Conservation (phyloP, 495 filamentous ascomycete genomes). For the Cairneyella variabilis region DNA sequence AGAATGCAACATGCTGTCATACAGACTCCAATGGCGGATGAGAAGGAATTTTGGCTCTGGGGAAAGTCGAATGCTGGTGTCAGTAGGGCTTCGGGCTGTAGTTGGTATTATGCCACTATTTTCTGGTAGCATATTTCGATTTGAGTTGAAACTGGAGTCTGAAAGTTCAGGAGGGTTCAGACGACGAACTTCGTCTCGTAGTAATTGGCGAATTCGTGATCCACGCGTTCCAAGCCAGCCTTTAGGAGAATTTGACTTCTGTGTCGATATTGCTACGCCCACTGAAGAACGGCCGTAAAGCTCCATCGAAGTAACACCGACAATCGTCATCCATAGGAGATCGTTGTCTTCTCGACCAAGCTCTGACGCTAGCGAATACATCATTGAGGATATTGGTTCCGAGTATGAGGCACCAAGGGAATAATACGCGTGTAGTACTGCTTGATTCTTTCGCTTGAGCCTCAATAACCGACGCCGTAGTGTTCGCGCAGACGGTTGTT, state of each 20-base stretch:
- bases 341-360: conserved; percentile 96
- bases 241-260: conserved; percentile 44
- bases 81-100: conserved; percentile 80
- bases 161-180: conserved; percentile 77
- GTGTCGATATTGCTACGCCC: conserved; percentile 71
- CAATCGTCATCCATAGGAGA: conserved; percentile 88
- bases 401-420: conserved; percentile 83
- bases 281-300: conserved; percentile 82
- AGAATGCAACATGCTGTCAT: conserved; percentile 97
- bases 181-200: conserved; percentile 92
- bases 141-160: conserved; percentile 46
- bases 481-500: conserved; percentile 59
- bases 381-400: conserved; percentile 87
- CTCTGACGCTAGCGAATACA: conserved; percentile 93
- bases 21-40: conserved; percentile 93
- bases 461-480: conserved; percentile 70
- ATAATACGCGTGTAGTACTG: conserved; percentile 74
- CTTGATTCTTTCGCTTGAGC: conserved; percentile 72
- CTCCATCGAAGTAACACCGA: conserved; percentile 87
- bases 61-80: conserved; percentile 87
- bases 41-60: conserved; percentile 93
- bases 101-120: conserved; percentile 78
- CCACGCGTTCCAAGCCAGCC: conserved; percentile 83
- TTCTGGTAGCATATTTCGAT: conserved; percentile 46
- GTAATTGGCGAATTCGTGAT: conserved; percentile 74